Evolutionary conservation across 345 rosid genomes (phyloP), one percentile per base, ranked within the genome.

Genomic region (Psidium friedrichsthalianum): DNA sequence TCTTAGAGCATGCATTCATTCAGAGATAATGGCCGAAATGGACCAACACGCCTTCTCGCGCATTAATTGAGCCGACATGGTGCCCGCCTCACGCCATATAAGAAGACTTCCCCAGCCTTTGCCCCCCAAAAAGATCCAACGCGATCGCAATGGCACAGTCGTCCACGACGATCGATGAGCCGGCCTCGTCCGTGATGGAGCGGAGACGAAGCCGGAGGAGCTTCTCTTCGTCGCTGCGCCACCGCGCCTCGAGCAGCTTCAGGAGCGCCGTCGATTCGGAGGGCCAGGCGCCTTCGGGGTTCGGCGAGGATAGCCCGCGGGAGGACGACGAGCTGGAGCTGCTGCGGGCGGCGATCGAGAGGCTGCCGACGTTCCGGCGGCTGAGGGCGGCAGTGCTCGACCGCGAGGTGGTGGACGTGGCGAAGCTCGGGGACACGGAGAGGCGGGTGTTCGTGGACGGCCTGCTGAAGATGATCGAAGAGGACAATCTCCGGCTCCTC

Each of bases 321-420:
- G 53, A 87, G 32, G 87, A 87, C 6, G 91, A 88, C 5, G 92
- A 89, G 51, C 36, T 86, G 56, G 89, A 87, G 56, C 53, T 91
- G 76, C 92, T 85, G 88, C 89, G 92, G 94, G 93, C 87, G 2
- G 92, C 92, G 0, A 87, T 90, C n/a, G 89, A 92, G 88, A 88
- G 94, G 83, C 82, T 92, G 54, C 94, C 92, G 4, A 90, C 91
- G 1, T 78, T 13, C 27, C 27, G 32, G 29, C 84, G 90, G 57
- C 69, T 88, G 8, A 85, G 85, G 83, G 87, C 89, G 1, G 86
- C 90, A 11, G 64, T 91, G 83, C 86, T 90, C 15, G 88, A 87
- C 51, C 5, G 76, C 42, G 22, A 82, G 74, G 86, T 86, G 76
- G 84, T 82, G 25, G 94, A 92, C 52, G 94, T 91, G 42, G 82